Base-by-base conservation (phyloP, 2,329 filamentous ascomycete species). In the Fonsecaea pugnacius region DNA sequence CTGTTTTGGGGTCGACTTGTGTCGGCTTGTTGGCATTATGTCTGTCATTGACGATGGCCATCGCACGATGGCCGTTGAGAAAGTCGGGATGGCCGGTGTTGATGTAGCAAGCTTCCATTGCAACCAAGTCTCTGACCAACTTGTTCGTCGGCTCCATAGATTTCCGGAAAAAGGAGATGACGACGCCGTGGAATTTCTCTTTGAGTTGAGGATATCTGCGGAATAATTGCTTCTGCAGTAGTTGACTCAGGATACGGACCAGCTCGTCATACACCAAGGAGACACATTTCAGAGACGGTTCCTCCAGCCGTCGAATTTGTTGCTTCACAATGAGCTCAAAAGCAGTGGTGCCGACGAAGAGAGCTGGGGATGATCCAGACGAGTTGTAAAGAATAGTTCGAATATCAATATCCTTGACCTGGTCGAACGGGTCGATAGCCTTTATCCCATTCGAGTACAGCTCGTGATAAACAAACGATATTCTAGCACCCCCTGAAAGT, bases 51-150 rank as follows among this genome's bases (percentile, higher is more conserved):
- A 99, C 92, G 69, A 99, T 94, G 10, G 95, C 92, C 95, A 99
- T 99, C 54, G 95, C 94, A 73, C 93, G 89, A 77, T 97, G 94
- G 30, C 95, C 95, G 75, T 96, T 98, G 69, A 99, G 82, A 79
- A 99, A 99, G 76, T 99, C 95, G 9, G 95, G 95, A 76, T 99
- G 96, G 9, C 92, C 95, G 33, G 96, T 99, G 82, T 99, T 99
- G 83, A 99, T 90, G 77, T 99, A 99, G 81, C 91, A 96, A 14
- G 93, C 82, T 78, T 99, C 95, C 95, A 99, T 99, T 9, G 89
- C 81, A 30, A 99, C 94, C 46, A 99, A 84, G 75, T 99, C 95
- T 73, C 82, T 88, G 63, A 99, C 95, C 54, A 99, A 85, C 84
- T 98, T 98, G 82, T 97, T 98, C 40, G 95, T 96, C 6, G 95